Evolutionary conservation across 768 basidiomycete species (phyloP), one percentile per base, ranked within the genome.

Genomic region (Xanthoconium purpureum): DNA sequence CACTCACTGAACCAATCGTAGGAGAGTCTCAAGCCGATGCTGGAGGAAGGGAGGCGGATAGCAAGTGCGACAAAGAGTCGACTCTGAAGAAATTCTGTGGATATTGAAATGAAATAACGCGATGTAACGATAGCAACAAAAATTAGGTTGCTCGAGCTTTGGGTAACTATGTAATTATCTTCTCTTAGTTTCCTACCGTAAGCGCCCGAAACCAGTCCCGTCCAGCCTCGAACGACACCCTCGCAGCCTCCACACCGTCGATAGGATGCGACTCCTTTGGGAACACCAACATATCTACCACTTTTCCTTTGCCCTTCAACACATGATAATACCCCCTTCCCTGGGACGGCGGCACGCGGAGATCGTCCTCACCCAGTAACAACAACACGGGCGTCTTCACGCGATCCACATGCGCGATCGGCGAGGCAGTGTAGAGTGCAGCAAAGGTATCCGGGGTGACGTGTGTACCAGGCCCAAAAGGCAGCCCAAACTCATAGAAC

Each of bases 271-370:
- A 75, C 61, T 87, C 84, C 24, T 82, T 80, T 20, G 80, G 79
- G 59, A 88, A 88, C 47, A 77, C 66, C 36, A 87, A 69, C 79
- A 88, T 76, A 47, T 85, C 82, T 15, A 86, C 80, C 6, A 73
- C 69, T 53, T 72, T 65, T 13, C 59, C 67, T 14, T 61, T 52
- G 8, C 75, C 81, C 64, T 82, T 87, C 52, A 90, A 66, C 6
- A 81, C 81, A 68, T 90, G 85, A 57, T 85, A 91, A 65, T 82
- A 87, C 8, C 77, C 78, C 52, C 77, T 75, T 0, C 83, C 82
- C 48, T 91, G 87, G 6, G 78, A 76, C 0, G 86, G 81, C 6
- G 84, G 78, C 6, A 87, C 88, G 0, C 88, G 73, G 42, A 79
- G 69, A 65, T 91, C 88, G 17, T 76, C 75, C 10, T 77, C 77